Evolutionary conservation across 75 land plant genomes (phyloP).

Genomic region (Adiantum capillusveneris): DNA sequence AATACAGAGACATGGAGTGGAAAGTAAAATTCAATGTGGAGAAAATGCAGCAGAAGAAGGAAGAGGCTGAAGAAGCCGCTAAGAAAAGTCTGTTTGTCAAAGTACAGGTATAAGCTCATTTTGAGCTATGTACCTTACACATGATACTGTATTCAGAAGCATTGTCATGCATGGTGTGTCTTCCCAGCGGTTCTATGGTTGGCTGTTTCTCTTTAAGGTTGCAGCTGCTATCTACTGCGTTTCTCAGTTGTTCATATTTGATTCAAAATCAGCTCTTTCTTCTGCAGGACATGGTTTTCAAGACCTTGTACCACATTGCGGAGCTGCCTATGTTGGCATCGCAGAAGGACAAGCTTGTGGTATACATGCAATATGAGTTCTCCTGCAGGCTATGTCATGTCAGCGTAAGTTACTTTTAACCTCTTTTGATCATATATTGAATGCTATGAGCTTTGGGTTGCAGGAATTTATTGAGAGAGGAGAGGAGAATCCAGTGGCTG

Average conservation of each 20-base stretch:
- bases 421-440: background rate
- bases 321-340: slow-evolving; percentile 55
- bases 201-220: too few relatives aligned
- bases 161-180: too few relatives aligned
- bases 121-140: background rate
- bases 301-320: slow-evolving; percentile 58
- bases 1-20: slow-evolving; percentile 48
- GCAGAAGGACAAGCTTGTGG: slow-evolving; percentile 57
- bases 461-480: slow-evolving; percentile 69
- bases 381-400: background rate
- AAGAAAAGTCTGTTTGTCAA: background rate
- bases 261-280: background rate
- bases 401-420: too few relatives aligned
- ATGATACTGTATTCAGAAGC: background rate
- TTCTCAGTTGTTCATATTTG: background rate
- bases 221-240: too few relatives aligned
- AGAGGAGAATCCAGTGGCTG: slow-evolving; percentile 59
- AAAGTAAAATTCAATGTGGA: slow-evolving; percentile 70
- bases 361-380: slow-evolving; percentile 12
- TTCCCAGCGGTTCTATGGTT: too few relatives aligned
- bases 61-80: slow-evolving; percentile 1
- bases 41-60: slow-evolving; percentile 66
- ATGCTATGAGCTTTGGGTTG: background rate
- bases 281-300: slow-evolving; percentile 72
- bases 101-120: background rate